phyloP scores from a whole-genome alignment of 257 asterid genomes.

The Knoxia roxburghii region DNA sequence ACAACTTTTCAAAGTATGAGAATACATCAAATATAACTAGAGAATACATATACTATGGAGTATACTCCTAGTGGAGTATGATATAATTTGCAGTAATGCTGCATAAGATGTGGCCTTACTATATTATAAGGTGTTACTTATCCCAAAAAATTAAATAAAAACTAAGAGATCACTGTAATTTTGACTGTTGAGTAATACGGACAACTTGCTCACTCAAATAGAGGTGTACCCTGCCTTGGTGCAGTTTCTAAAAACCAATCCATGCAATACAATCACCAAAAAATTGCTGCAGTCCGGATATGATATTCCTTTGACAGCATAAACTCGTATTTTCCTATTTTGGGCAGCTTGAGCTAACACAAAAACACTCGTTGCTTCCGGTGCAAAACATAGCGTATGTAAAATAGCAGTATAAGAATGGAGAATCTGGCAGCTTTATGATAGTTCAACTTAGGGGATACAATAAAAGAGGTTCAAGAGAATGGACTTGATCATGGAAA shows the following conservation, averaged over 20 bases:
- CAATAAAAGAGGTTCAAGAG: background rate
- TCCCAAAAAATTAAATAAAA: background rate
- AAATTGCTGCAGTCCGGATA: background rate
- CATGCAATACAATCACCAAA: background rate
- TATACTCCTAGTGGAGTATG: too few species aligned
- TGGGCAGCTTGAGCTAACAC: background rate
- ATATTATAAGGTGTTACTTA: background rate
- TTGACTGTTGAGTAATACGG: background rate
- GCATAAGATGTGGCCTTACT: background rate
- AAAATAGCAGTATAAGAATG: background rate
- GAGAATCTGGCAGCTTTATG: conserved; percentile 3
- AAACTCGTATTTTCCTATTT: background rate
- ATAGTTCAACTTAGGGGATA: background rate
- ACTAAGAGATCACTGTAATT: background rate
- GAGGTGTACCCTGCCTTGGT: background rate
- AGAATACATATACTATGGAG: too few species aligned
- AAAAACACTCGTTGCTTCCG: too few species aligned
- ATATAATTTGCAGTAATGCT: too few species aligned
- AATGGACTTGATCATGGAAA: background rate
- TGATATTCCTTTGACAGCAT: background rate
- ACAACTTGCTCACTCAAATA: background rate
- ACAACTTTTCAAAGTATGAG: too few species aligned
- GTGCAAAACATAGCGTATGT: background rate
- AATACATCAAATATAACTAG: too few species aligned
- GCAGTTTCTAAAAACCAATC: too few species aligned